phyloP scores from a whole-genome alignment of 805 yeast genomes.

The Pichia gijzeniarum region DNA sequence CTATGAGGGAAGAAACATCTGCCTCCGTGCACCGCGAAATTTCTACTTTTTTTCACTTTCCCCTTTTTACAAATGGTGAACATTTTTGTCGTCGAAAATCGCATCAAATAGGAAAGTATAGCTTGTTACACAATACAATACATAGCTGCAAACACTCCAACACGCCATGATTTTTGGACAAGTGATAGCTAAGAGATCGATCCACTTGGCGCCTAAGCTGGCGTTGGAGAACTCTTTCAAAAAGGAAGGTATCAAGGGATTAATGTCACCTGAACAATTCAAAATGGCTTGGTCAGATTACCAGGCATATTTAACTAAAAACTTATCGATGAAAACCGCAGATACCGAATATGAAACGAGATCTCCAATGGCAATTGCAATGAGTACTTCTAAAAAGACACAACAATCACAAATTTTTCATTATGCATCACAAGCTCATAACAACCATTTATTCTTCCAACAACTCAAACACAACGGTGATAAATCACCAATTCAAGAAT shows the following conservation, averaged over 20 bases:
- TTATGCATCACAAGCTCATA: slow-evolving; percentile 84
- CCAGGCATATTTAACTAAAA: slow-evolving; percentile 59
- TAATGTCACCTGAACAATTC: slow-evolving; percentile 62
- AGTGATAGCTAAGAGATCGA: slow-evolving; percentile 24
- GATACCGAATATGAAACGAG: slow-evolving; percentile 79
- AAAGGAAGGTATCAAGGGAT: slow-evolving; percentile 51
- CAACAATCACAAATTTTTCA: slow-evolving; percentile 70
- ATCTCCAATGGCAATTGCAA: slow-evolving; percentile 62
- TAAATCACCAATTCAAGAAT: slow-evolving; percentile 13
- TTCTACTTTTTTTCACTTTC: background rate
- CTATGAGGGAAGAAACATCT: too few species aligned
- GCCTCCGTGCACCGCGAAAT: too few species aligned
- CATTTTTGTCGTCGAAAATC: background rate
- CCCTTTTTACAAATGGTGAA: background rate
- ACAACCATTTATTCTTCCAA: slow-evolving; percentile 83
- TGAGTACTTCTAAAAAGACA: slow-evolving; percentile 60
- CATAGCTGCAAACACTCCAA: background rate
- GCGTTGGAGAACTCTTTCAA: slow-evolving; percentile 34
- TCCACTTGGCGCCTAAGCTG: slow-evolving; percentile 64
- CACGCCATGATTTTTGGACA: slow-evolving; percentile 11
- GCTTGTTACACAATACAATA: background rate
- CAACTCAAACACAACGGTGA: slow-evolving; percentile 36
- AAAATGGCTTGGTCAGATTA: slow-evolving; percentile 74
- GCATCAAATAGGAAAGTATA: too few species aligned
- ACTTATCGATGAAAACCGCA: slow-evolving; percentile 54